Conservation (phyloP, 441 rosid species). For the Capsella rubella region DNA sequence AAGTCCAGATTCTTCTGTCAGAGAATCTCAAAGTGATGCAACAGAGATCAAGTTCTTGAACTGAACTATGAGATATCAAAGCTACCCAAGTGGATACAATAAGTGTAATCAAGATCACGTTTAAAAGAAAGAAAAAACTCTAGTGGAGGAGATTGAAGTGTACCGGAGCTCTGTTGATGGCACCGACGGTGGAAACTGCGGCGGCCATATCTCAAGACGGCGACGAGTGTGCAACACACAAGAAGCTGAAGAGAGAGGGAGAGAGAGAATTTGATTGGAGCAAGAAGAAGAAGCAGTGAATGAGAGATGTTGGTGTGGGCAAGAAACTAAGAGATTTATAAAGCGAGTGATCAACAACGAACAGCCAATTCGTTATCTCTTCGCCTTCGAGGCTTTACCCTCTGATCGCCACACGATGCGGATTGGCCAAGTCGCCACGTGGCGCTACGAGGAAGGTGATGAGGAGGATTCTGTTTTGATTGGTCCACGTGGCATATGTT, state of each 20-base stretch:
- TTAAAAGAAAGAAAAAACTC: too few relatives aligned
- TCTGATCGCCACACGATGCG: constrained; percentile 43
- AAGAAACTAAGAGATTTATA: constrained; percentile 36
- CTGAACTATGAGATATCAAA: not conserved
- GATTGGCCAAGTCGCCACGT: constrained; percentile 43
- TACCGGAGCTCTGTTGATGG: constrained; percentile 80
- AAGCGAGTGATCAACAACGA: constrained; percentile 33
- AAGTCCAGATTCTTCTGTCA: constrained; percentile 24
- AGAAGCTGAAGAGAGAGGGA: constrained; percentile 25
- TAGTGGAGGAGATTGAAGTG: not conserved
- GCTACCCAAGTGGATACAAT: not conserved
- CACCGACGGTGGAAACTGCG: constrained; percentile 78
- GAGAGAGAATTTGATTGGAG: constrained; percentile 10
- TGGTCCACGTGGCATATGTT: constrained; percentile 43
- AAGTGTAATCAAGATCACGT: not conserved
- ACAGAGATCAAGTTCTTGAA: not conserved
- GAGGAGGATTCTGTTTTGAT: constrained; percentile 22
- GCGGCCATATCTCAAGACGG: constrained; percentile 61
- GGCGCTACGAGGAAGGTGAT: constrained; percentile 28
- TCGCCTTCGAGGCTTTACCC: constrained; percentile 26
- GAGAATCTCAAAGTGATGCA: constrained; percentile 29
- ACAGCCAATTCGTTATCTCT: constrained; percentile 43
- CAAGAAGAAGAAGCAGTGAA: constrained; percentile 29
- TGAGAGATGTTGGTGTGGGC: constrained; percentile 28
- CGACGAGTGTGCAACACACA: constrained; percentile 29